Conservation (phyloP, 208 protist genomes). For the Trypanosoma congolense region DNA sequence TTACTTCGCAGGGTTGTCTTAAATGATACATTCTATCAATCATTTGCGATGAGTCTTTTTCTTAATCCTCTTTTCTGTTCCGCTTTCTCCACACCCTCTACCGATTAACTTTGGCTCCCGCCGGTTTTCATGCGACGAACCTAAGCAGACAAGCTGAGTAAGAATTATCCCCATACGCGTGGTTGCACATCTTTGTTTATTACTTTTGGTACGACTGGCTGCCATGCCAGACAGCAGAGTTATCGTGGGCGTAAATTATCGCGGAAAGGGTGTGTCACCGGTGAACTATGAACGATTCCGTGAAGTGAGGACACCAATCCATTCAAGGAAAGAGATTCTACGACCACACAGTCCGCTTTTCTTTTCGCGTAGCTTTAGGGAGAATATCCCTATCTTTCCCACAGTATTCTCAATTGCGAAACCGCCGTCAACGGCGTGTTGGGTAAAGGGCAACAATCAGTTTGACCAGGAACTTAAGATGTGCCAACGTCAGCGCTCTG, state of each 20-base stretch:
- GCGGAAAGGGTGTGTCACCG: conserved; percentile 15
- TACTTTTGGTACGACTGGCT: conserved; percentile 11
- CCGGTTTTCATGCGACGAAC: no score
- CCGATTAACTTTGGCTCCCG: neutral
- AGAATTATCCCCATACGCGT: conserved; percentile 10
- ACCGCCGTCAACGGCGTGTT: neutral
- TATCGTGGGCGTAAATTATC: neutral
- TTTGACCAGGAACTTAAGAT: conserved; percentile 25
- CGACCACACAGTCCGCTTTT: neutral
- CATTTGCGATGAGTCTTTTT: neutral
- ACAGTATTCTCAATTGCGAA: neutral
- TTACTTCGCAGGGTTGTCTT: no score
- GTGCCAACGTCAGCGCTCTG: neutral
- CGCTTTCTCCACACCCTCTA: neutral
- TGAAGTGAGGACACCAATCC: neutral
- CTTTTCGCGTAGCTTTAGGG: neutral
- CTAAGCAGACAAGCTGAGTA: no score
- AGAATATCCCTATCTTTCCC: conserved; percentile 5
- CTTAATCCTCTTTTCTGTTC: neutral
- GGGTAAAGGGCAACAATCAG: conserved; percentile 21
- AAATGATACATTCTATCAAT: no score
- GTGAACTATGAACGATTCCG: conserved; percentile 16
- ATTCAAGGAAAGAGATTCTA: neutral
- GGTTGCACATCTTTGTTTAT: conserved; percentile 3
- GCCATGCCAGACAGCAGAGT: neutral